Percentiles rank a stretch among this genome's conserved stretches.
Evolutionary conservation across 257 asterid species (phyloP).

Genomic region (Dorcoceras hygrometricum): DNA sequence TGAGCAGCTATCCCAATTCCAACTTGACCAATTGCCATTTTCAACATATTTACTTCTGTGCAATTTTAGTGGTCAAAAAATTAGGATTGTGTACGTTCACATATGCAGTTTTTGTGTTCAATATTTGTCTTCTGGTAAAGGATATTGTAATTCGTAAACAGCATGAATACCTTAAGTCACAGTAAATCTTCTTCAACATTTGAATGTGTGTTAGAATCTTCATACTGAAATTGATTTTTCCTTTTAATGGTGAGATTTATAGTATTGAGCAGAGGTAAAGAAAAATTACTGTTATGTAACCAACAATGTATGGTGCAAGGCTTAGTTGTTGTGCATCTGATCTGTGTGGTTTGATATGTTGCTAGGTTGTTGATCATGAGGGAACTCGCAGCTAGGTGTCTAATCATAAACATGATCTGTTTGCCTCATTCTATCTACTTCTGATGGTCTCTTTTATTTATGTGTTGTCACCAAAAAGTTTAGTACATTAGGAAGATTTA

Average conservation of each 20-base stretch:
- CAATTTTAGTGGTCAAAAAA: no score
- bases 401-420: neutral
- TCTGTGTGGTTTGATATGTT: neutral
- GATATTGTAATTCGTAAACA: neutral
- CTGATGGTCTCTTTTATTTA: neutral
- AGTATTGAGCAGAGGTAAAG: neutral
- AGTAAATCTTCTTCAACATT: neutral
- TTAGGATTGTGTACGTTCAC: no score
- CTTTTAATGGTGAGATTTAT: neutral
- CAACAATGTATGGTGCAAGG: neutral
- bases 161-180: neutral
- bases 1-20: no score
- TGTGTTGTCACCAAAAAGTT: neutral
- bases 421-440: neutral
- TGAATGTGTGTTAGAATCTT: neutral
- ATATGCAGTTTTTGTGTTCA: neutral
- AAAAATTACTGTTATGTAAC: no score
- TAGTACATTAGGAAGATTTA: neutral
- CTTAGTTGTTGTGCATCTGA: neutral
- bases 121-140: neutral
- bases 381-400: neutral
- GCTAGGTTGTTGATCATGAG: neutral
- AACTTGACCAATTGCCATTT: no score
- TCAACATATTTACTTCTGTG: no score
- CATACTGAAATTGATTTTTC: neutral